Evolutionary conservation across 805 yeast genomes (phyloP).

Genomic region (Saturnispora hagleri): DNA sequence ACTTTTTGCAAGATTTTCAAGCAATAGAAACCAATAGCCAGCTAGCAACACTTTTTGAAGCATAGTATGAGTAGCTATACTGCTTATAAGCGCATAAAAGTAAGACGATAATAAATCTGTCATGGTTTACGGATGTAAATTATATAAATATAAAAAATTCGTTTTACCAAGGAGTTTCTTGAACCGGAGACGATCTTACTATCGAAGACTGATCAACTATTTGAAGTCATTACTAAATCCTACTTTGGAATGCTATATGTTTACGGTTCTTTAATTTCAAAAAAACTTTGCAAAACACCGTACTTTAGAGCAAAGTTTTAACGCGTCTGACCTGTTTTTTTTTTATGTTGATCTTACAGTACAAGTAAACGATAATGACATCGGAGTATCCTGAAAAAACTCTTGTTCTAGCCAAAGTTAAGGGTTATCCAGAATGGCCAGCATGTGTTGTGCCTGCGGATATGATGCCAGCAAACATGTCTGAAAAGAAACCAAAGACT

Average conservation of each 20-base stretch:
- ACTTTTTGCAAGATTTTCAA: no score
- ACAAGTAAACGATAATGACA: not conserved
- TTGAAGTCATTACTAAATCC: no score
- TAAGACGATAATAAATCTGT: not conserved
- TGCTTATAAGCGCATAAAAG: not conserved
- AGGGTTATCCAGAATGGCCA: conserved; percentile 90
- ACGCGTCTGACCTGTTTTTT: not conserved
- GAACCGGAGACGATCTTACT: no score
- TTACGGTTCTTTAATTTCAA: no score
- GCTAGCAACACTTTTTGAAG: no score
- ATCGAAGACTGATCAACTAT: no score
- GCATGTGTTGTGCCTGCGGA: conserved; percentile 63
- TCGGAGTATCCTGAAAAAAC: conserved; percentile 24
- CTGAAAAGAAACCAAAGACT: conserved; percentile 40
- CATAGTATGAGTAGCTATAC: no score
- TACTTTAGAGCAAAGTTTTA: not conserved
- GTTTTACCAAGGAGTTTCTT: not conserved
- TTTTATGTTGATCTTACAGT: not conserved
- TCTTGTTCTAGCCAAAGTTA: conserved; percentile 69
- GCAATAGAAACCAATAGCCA: no score
- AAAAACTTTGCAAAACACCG: not conserved
- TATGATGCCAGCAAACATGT: conserved; percentile 49
- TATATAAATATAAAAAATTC: no score
- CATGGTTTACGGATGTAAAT: not conserved
- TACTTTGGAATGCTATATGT: not conserved